Evolutionary conservation across 192 early-diverging fungal genomes (phyloP).

Genomic region (Haplosporangium gracile): DNA sequence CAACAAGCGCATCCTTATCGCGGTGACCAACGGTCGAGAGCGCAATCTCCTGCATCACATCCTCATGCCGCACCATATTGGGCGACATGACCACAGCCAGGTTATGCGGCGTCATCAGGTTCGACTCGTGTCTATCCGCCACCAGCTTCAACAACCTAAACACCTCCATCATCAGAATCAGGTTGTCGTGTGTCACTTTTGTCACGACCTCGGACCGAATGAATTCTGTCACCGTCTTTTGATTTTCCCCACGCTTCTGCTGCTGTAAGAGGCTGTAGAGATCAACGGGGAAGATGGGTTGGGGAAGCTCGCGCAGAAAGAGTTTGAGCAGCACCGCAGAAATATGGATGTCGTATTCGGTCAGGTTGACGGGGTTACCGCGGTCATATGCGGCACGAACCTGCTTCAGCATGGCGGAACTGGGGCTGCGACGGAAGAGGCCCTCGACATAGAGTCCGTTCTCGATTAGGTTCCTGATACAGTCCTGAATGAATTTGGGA

Average conservation of each 20-base stretch:
- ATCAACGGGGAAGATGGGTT: slow-evolving; percentile 75
- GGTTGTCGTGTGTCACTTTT: slow-evolving; percentile 62
- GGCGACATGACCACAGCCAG: slow-evolving; percentile 90
- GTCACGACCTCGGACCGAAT: slow-evolving; percentile 48
- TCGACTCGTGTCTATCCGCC: slow-evolving; percentile 72
- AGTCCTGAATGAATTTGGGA: slow-evolving; percentile 80
- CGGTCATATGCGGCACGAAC: slow-evolving; percentile 72
- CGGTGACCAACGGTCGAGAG: slow-evolving; percentile 18
- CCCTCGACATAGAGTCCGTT: slow-evolving; percentile 84
- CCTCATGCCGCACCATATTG: slow-evolving; percentile 76
- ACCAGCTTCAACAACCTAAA: slow-evolving; percentile 80
- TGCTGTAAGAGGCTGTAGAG: slow-evolving; percentile 69
- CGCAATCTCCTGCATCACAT: slow-evolving; percentile 56
- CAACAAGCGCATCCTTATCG: slow-evolving; percentile 11
- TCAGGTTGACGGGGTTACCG: slow-evolving; percentile 69
- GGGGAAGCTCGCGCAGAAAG: slow-evolving; percentile 86
- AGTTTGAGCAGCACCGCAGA: slow-evolving; percentile 87
- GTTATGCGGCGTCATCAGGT: slow-evolving; percentile 89
- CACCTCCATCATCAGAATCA: slow-evolving; percentile 71
- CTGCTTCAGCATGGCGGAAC: slow-evolving; percentile 73
- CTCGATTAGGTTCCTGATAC: slow-evolving; percentile 72
- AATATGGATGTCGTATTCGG: slow-evolving; percentile 81
- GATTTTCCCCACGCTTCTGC: slow-evolving; percentile 26
- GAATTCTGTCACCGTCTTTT: slow-evolving; percentile 54
- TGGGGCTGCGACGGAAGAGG: slow-evolving; percentile 89